Evolutionary conservation across 768 basidiomycete genomes (phyloP).

Genomic region (Royoungia palumana): DNA sequence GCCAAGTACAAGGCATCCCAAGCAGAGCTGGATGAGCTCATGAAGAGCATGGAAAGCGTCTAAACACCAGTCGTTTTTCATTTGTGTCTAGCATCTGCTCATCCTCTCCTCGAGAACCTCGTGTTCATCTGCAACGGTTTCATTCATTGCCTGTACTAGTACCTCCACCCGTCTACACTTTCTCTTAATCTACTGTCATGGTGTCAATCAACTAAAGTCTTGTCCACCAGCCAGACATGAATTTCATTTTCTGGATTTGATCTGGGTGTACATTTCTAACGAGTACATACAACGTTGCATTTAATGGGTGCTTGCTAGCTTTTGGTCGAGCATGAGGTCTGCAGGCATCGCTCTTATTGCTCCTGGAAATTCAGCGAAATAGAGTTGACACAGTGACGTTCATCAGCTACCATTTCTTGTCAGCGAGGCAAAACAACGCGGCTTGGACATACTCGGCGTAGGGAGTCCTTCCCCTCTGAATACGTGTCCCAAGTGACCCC

Average conservation of each 20-base stretch:
- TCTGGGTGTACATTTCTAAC: no score
- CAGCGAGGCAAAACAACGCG: background rate
- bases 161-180: constrained; percentile 16
- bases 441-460: constrained; percentile 71
- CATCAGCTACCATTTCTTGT: constrained; percentile 51
- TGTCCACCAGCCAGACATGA: background rate
- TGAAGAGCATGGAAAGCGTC: constrained; percentile 67
- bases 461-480: constrained; percentile 88
- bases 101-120: constrained; percentile 2
- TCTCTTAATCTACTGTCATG: constrained; percentile 21
- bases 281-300: background rate
- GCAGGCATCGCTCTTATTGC: background rate
- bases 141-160: constrained; percentile 21
- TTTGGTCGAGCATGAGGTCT: background rate
- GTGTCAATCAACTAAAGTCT: constrained; percentile 12
- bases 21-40: constrained; percentile 81
- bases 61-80: constrained; percentile 31
- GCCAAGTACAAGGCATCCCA: constrained; percentile 72
- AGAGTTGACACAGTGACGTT: constrained; percentile 89
- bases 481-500: constrained; percentile 92
- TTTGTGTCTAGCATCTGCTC: constrained; percentile 4
- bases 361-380: constrained; percentile 76
- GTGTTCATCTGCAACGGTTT: constrained; percentile 15
- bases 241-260: background rate
- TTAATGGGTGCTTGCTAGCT: background rate